phyloP scores from a whole-genome alignment of 2,329 filamentous ascomycete species.

The Arthrocladium fulminans region DNA sequence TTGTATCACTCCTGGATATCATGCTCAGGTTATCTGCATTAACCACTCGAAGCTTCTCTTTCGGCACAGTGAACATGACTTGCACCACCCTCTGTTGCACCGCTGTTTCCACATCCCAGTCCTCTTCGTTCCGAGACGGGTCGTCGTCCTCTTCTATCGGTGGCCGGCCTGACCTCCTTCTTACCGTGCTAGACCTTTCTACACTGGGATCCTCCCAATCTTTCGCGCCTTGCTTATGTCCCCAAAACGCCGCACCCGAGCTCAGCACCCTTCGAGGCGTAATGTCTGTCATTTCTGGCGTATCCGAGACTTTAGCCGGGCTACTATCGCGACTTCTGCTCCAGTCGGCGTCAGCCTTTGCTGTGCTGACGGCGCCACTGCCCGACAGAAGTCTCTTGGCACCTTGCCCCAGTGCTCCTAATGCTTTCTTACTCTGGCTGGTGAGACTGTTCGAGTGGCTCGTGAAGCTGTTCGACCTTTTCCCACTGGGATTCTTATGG shows the following conservation, averaged over 20 bases:
- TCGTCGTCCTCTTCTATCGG: not conserved
- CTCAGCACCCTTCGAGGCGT: conserved; percentile 39
- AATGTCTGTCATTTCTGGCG: conserved; percentile 17
- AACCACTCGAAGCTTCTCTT: conserved; percentile 76
- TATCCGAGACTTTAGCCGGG: not conserved
- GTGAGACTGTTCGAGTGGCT: conserved; percentile 44
- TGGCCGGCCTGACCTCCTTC: not conserved
- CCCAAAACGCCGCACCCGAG: conserved; percentile 40
- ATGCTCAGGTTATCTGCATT: conserved; percentile 54
- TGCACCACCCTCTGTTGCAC: conserved; percentile 64
- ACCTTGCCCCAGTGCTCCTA: conserved; percentile 52
- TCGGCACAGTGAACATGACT: conserved; percentile 89
- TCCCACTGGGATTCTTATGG: conserved; percentile 19
- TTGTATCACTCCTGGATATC: conserved; percentile 21
- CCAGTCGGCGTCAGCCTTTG: conserved; percentile 22
- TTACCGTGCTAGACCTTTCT: not conserved
- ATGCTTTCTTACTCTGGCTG: conserved; percentile 51
- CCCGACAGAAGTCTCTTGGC: conserved; percentile 55
- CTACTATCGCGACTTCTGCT: conserved; percentile 11
- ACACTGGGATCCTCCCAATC: conserved; percentile 41
- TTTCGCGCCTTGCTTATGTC: conserved; percentile 42
- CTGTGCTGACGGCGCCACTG: conserved; percentile 24
- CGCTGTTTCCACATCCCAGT: conserved; percentile 70
- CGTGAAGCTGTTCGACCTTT: conserved; percentile 1
- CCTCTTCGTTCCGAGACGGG: conserved; percentile 28